These are phyloP conservation scores for Termitomyces heimii DNA, from an alignment of 768 basidiomycete genomes.

Conservation along the genomic window DNA sequence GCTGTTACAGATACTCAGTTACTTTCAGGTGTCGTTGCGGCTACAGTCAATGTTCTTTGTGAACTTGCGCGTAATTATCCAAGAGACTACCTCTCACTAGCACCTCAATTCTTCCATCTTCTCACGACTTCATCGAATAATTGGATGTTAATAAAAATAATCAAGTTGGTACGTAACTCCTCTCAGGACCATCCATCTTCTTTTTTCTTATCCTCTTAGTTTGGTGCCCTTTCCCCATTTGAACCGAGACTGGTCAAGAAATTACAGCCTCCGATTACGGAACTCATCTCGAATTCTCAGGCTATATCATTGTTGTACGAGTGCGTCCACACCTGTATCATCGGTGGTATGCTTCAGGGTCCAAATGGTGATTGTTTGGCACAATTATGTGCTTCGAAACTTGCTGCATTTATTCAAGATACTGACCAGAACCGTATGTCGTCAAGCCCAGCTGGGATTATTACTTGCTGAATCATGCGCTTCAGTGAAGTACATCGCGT, in stretches of 20 bases:
- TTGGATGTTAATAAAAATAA: conserved; percentile 99
- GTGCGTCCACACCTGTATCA: conserved; percentile 97
- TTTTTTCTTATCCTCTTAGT: conserved; percentile 40
- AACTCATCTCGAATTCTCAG: conserved; percentile 91
- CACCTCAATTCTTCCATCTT: conserved; percentile 90
- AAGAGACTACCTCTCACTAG: conserved; percentile 74
- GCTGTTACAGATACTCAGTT: not conserved
- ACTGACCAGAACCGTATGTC: conserved; percentile 90
- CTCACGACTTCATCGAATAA: conserved; percentile 94
- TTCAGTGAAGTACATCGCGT: conserved; percentile 95
- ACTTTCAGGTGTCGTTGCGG: conserved; percentile 77
- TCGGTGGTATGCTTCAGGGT: conserved; percentile 90
- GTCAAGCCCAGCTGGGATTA: not conserved
- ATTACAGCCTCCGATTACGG: conserved; percentile 88
- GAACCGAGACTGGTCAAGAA: conserved; percentile 95
- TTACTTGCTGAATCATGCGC: conserved; percentile 5
- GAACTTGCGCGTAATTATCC: conserved; percentile 84
- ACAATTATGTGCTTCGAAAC: conserved; percentile 84
- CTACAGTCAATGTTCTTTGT: conserved; percentile 90
- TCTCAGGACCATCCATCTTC: not conserved
- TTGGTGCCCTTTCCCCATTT: conserved; percentile 86
- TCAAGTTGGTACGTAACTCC: conserved; percentile 68
- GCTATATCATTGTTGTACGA: conserved; percentile 96
- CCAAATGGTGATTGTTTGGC: conserved; percentile 75
- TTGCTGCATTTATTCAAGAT: conserved; percentile 88